phyloP scores from a whole-genome alignment of 129 eudicot species.

The Saussurea involucrata region DNA sequence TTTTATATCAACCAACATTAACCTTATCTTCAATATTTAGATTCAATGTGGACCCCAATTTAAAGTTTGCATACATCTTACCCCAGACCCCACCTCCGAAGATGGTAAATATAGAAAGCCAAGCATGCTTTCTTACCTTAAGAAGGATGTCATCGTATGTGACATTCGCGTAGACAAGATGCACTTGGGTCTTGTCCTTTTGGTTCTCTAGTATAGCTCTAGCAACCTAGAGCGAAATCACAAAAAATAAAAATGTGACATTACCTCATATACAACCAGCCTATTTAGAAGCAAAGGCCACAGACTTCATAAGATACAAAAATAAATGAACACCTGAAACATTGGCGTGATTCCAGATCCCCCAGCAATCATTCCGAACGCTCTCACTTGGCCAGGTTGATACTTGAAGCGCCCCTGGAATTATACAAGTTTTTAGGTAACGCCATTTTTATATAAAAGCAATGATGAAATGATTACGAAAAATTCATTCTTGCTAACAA shows the following conservation, averaged over 20 bases:
- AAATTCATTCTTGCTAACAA: background rate
- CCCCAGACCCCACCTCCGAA: background rate
- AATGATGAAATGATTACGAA: background rate
- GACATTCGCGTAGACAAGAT: conserved; percentile 89
- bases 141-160: conserved; percentile 82
- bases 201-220: conserved; percentile 95
- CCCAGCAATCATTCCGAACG: conserved; percentile 98
- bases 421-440: background rate
- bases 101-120: background rate
- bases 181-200: conserved; percentile 74
- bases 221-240: conserved; percentile 51
- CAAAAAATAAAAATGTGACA: background rate
- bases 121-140: conserved; percentile 41
- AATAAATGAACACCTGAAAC: conserved; percentile 68
- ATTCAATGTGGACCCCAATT: background rate
- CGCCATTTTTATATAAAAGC: background rate
- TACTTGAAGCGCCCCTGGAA: conserved; percentile 78
- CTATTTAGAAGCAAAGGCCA: conserved; percentile 5
- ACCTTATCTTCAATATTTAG: background rate
- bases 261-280: conserved; percentile 4
- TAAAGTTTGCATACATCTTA: background rate
- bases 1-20: background rate
- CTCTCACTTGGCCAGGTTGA: conserved; percentile 84
- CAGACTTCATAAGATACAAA: background rate
- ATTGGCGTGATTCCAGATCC: conserved; percentile 98